phyloP scores from a whole-genome alignment of 129 eudicot species.

The Flaveria linearis region DNA sequence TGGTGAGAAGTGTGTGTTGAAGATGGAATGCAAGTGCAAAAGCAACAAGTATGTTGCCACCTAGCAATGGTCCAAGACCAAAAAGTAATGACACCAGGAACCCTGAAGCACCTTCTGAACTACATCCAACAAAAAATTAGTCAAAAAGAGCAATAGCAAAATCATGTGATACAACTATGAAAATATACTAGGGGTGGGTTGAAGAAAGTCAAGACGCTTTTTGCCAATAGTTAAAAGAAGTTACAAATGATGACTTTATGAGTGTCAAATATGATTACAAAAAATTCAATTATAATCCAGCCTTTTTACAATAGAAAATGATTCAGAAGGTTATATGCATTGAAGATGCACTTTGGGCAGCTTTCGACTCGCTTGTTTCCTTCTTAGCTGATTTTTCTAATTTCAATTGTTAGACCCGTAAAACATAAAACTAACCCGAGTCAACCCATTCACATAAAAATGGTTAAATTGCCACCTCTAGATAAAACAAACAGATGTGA shows the following conservation, averaged over 20 bases:
- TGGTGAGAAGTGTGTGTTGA: slow-evolving; percentile 77
- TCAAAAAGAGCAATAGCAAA: slow-evolving; percentile 11
- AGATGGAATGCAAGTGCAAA: slow-evolving; percentile 76
- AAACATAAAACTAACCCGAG: background rate
- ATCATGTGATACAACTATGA: background rate
- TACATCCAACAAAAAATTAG: slow-evolving; percentile 41
- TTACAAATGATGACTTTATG: background rate
- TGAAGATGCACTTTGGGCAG: background rate
- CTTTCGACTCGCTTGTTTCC: background rate
- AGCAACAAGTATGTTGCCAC: slow-evolving; percentile 76
- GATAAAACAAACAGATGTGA: background rate
- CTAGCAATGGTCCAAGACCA: slow-evolving; percentile 93
- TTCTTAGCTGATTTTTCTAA: background rate
- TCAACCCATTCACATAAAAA: background rate
- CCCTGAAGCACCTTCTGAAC: slow-evolving; percentile 88
- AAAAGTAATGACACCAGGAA: slow-evolving; percentile 82
- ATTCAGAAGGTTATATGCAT: background rate
- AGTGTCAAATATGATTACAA: background rate
- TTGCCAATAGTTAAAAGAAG: background rate
- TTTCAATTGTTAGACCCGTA: background rate
- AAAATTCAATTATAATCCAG: background rate
- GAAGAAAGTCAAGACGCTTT: background rate
- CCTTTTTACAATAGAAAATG: background rate
- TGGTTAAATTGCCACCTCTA: slow-evolving; percentile 7
- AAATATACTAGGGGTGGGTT: background rate